phyloP scores from a whole-genome alignment of 352 stramenopile genomes.

The Hyphochytrium catenoides region DNA sequence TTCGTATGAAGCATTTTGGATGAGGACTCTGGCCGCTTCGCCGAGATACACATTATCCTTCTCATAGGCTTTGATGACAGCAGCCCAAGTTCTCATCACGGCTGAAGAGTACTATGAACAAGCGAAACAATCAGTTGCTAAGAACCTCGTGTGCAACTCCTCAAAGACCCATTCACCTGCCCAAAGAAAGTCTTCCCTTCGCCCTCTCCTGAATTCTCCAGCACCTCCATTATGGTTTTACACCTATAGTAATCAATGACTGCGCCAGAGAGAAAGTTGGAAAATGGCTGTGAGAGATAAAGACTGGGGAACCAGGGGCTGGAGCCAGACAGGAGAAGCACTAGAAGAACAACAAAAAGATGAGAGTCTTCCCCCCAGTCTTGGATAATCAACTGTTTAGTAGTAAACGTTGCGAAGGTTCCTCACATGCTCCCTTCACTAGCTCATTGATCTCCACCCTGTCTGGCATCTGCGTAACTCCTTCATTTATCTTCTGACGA shows the following conservation, averaged over 20 bases:
- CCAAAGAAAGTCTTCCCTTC: constrained; percentile 42
- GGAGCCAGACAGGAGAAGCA: too few relatives aligned
- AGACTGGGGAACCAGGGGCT: too few relatives aligned
- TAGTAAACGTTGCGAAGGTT: constrained; percentile 3
- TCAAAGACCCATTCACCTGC: constrained; percentile 13
- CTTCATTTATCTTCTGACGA: constrained; percentile 22
- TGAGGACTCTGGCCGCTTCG: constrained; percentile 34
- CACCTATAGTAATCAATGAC: constrained; percentile 47
- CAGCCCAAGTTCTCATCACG: constrained; percentile 33
- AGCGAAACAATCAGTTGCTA: background rate
- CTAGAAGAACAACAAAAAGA: too few relatives aligned
- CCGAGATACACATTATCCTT: constrained; percentile 46
- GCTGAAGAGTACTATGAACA: constrained; percentile 44
- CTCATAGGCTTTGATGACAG: constrained; percentile 36
- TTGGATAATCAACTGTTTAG: too few relatives aligned
- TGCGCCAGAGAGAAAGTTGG: too few relatives aligned
- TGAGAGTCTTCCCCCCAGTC: constrained; percentile 17
- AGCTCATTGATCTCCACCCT: constrained; percentile 16
- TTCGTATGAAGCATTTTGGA: constrained; percentile 43
- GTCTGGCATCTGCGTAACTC: constrained; percentile 23
- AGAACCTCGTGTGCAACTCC: background rate
- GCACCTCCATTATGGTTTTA: constrained; percentile 26
- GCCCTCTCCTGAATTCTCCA: constrained; percentile 30
- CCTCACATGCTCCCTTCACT: background rate
- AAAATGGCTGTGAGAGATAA: too few relatives aligned